Base-by-base conservation (phyloP, 2,329 filamentous ascomycete genomes). In the Magnaporthiopsis incrustans region DNA sequence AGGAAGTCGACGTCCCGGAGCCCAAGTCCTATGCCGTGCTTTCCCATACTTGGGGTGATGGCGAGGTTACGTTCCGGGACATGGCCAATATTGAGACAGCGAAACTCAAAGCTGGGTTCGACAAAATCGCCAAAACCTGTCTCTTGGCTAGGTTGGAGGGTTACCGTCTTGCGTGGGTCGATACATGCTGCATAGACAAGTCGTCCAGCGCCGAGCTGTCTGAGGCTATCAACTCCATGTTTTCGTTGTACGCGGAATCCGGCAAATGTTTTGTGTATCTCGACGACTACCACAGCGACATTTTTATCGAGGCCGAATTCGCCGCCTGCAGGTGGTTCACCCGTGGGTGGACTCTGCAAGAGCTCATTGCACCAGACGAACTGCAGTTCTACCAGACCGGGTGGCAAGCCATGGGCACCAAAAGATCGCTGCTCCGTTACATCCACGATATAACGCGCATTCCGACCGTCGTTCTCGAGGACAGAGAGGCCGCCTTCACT, bases 111-210 rank as follows among this genome's bases (percentile, higher is more conserved):
- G 30, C 26, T 25, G 73, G 70, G 12, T 72, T 69, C 57, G 27
- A 38, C 38, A 64, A 64, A 22, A 64, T 64, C 27, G 30, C 53
- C 26, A 25, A 60, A 18, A 38, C 33, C 30, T 60, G 59, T 18
- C 15, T 33, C 7, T 33, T 35, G 33, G 59, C 64, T 18, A 25
- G 18, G 30, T 14, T n/a, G 18, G 53, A 59, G 30, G 53, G 59
- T 25, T 27, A 60, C n/a, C 12, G 33, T 22, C 38, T 33, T 25
- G 32, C 26, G 14, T 71, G 71, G 70, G 61, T 69, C 14, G 71
- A 71, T 56, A 72, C 70, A 0, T 70, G 67, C 60, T 72, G 71
- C 64, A 72, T 72, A 57, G 68, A 72, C 64, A 71, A 72, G 62
- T 63, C 62, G n/a, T 70, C 67, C 64, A 69, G 67, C 38, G 66